Evolutionary conservation across 2,329 filamentous ascomycete species (phyloP).

Genomic region (Trichoderma hamatum): DNA sequence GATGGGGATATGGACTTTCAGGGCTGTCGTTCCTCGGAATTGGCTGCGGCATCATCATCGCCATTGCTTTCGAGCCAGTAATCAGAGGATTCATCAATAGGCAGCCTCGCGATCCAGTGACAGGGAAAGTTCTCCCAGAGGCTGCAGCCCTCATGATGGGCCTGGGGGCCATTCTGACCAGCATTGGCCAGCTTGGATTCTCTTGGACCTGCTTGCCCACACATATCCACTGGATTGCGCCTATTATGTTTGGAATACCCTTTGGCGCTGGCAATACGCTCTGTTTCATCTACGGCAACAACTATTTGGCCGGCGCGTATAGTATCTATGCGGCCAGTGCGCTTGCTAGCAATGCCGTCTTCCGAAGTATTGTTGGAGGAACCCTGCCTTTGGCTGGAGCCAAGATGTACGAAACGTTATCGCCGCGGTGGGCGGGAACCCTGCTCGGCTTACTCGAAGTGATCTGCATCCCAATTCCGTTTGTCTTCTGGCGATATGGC

Average conservation of each 20-base stretch:
- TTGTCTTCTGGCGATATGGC: conserved; percentile 72
- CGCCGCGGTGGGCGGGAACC: conserved; percentile 78
- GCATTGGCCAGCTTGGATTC: conserved; percentile 82
- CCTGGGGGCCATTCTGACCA: conserved; percentile 72
- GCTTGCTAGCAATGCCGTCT: conserved; percentile 76
- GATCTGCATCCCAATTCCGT: conserved; percentile 74
- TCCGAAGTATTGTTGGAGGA: conserved; percentile 75
- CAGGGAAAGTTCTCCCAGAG: conserved; percentile 74
- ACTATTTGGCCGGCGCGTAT: conserved; percentile 79
- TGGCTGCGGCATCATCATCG: conserved; percentile 64
- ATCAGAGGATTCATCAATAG: conserved; percentile 76
- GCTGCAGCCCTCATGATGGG: conserved; percentile 80
- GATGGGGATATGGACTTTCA: conserved; percentile 73
- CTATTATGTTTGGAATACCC: conserved; percentile 76
- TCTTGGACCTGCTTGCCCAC: conserved; percentile 82
- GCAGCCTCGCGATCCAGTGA: conserved; percentile 74
- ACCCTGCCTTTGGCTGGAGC: conserved; percentile 74
- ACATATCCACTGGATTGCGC: conserved; percentile 79
- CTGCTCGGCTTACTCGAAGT: conserved; percentile 75
- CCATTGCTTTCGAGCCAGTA: conserved; percentile 68
- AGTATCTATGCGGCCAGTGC: conserved; percentile 82
- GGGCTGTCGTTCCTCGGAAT: conserved; percentile 79
- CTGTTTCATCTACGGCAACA: conserved; percentile 80
- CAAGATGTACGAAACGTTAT: conserved; percentile 68
- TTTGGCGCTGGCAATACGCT: conserved; percentile 78